phyloP scores from a whole-genome alignment of 495 filamentous ascomycete genomes.

The Hamigera avellanea region DNA sequence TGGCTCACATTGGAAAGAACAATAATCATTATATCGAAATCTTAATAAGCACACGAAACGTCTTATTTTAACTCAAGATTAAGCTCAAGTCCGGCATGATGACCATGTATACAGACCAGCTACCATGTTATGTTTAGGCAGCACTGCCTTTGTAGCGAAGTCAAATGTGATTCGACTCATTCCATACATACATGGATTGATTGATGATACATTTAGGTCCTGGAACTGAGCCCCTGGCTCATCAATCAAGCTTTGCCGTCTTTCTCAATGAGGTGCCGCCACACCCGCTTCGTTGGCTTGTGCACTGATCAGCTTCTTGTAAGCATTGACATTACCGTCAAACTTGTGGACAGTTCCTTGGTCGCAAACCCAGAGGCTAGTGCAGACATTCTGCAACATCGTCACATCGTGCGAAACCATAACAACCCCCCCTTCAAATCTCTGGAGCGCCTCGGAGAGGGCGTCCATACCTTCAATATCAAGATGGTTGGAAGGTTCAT shows the following conservation, averaged over 20 bases:
- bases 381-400: slow-evolving; percentile 94
- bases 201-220: no score
- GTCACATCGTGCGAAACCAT: slow-evolving; percentile 99
- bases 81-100: no score
- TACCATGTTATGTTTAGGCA: no score
- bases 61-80: no score
- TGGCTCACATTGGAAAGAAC: no score
- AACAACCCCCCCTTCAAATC: slow-evolving; percentile 87
- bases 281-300: slow-evolving; percentile 86
- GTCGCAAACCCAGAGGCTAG: slow-evolving; percentile 92
- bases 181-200: no score
- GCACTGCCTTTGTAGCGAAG: no score
- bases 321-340: slow-evolving; percentile 85
- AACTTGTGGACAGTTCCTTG: slow-evolving; percentile 94
- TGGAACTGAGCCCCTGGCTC: no score
- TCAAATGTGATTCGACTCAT: no score
- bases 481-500: slow-evolving; percentile 96
- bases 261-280: slow-evolving; percentile 30
- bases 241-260: slow-evolving; percentile 1
- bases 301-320: slow-evolving; percentile 90
- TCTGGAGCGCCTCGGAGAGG: slow-evolving; percentile 64
- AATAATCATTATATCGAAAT: no score
- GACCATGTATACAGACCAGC: no score
- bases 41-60: no score
- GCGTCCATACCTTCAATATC: slow-evolving; percentile 99